Evolutionary conservation across 306 rosid species (phyloP), one percentile per base, ranked within the genome.

Genomic region (Carpinus fangiana): DNA sequence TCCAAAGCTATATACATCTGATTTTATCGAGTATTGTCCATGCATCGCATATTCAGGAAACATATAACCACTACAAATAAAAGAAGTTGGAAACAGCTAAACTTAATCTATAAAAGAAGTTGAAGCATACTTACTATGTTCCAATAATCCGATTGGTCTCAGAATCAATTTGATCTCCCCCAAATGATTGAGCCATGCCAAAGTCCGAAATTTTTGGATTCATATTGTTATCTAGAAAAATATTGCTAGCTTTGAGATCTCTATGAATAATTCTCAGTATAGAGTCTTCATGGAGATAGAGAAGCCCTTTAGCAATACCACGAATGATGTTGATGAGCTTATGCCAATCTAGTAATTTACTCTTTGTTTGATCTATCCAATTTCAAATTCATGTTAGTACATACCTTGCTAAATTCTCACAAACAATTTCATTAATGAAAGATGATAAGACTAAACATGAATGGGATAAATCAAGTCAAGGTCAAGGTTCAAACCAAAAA

Each of bases 191-290:
- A 38, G 94, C 90, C 28, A 87, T 28, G 7, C 90, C 90, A 41
- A 88, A 90, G 76, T 90, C 92, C n/a, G 89, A 88, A 72, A 90
- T 90, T 76, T 90, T 90, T 5, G 92, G 86, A 70, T 86, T 82
- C 90, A 88, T 80, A 9, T 86, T 83, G 23, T 81, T 12, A 53
- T 84, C 91, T 8, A 86, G 84, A 65, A 90, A 82, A 47, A 84
- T 77, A 54, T 87, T 90, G 55, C 91, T 88, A 1, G 87, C 78
- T 79, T 87, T 89, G 10, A 89, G 83, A 80, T 89, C 93, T 21
- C 86, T 53, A 7, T 83, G 83, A 16, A 84, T 81, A 12, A 84
- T 77, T 31, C 88, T 81, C 47, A 84, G 21, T 66, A 76, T 80
- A 6, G 80, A 81, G 28, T 81, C 77, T 51, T 81, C 77, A 59